Evolutionary conservation across 257 asterid genomes (phyloP).

Genomic region (Gentiana straminea): DNA sequence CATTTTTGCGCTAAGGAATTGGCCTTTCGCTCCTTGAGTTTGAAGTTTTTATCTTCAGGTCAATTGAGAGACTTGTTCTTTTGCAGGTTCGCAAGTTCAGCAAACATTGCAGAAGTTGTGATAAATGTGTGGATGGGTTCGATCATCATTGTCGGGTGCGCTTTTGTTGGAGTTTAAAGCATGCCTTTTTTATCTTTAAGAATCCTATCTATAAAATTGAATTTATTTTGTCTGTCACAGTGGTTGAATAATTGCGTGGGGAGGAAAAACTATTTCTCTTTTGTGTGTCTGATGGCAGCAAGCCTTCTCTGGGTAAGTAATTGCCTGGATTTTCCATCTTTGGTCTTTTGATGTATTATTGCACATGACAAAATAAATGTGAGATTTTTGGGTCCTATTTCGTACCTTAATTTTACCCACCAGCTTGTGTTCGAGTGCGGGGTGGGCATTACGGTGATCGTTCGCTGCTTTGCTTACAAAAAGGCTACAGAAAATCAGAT

Average conservation of each 20-base stretch:
- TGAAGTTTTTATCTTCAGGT: no score
- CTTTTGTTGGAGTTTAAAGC: constrained; percentile 9
- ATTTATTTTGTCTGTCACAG: constrained; percentile 22
- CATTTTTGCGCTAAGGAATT: no score
- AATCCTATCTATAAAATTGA: no score
- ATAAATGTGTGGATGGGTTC: constrained; percentile 97
- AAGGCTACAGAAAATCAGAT: constrained; percentile 71
- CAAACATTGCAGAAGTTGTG: constrained; percentile 98
- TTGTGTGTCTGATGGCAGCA: constrained; percentile 80
- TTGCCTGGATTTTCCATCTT: not conserved
- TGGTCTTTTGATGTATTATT: constrained; percentile 5
- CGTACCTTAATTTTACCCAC: constrained; percentile 13
- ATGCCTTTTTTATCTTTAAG: no score
- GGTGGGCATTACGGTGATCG: constrained; percentile 79
- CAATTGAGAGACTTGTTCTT: constrained; percentile 6
- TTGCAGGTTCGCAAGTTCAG: constrained; percentile 80
- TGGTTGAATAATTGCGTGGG: constrained; percentile 98
- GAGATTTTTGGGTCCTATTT: constrained; percentile 1
- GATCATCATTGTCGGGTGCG: constrained; percentile 99
- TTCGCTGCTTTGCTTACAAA: constrained; percentile 70
- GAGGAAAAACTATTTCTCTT: constrained; percentile 72
- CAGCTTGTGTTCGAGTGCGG: constrained; percentile 91
- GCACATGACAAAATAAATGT: not conserved
- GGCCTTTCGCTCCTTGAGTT: no score
- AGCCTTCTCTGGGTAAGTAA: constrained; percentile 85